These are phyloP conservation scores for Periconia sp. DNA, from an alignment of 2,329 filamentous ascomycete genomes.

Conservation along the genomic window DNA sequence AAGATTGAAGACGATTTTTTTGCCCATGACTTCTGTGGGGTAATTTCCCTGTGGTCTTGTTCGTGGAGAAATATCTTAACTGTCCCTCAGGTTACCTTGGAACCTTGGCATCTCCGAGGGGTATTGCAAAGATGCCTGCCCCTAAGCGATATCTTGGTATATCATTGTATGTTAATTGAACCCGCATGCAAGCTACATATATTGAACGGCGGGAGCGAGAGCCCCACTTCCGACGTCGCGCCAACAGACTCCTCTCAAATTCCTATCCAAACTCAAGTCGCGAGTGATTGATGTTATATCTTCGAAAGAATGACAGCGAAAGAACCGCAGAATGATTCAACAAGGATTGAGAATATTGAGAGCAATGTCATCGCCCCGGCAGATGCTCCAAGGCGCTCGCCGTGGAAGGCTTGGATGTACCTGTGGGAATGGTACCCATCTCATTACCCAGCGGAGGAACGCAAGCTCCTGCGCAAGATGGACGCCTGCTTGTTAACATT, in stretches of 20 bases:
- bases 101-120: constrained; percentile 15
- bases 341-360: constrained; percentile 19
- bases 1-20: too few species aligned
- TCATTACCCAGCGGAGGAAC: constrained; percentile 38
- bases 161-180: constrained; percentile 12
- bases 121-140: constrained; percentile 31
- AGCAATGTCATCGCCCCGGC: constrained; percentile 34
- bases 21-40: not conserved
- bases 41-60: constrained; percentile 2
- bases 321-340: constrained; percentile 24
- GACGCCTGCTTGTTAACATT: constrained; percentile 41
- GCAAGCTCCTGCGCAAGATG: constrained; percentile 37
- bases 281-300: not conserved
- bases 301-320: constrained; percentile 19
- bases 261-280: not conserved
- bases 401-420: constrained; percentile 43
- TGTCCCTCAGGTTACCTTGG: constrained; percentile 23
- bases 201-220: constrained; percentile 19
- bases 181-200: constrained; percentile 18
- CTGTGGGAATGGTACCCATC: constrained; percentile 43
- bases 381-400: constrained; percentile 38
- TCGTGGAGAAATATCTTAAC: constrained; percentile 17
- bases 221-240: constrained; percentile 1
- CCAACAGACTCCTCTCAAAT: constrained; percentile 2
- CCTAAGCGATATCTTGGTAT: constrained; percentile 9